Evolutionary conservation across 352 stramenopile genomes (phyloP).

Genomic region (Phytophthora quininea): DNA sequence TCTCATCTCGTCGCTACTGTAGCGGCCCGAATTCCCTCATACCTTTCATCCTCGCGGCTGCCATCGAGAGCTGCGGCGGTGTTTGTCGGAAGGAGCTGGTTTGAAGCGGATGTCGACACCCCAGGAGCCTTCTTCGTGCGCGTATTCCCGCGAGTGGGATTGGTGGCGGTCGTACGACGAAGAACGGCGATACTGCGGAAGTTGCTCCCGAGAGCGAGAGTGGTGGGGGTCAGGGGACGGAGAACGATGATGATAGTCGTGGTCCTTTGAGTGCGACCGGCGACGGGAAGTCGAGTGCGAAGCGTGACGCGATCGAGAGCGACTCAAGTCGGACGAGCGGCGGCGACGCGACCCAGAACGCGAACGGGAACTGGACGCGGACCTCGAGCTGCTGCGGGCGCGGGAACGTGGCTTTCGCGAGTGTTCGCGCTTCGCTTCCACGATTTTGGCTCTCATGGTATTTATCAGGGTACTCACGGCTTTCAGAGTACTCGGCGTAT

Average conservation of each 20-base stretch:
- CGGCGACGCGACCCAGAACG: conserved; percentile 28
- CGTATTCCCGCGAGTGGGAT: conserved; percentile 29
- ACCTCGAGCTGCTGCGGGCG: conserved; percentile 46
- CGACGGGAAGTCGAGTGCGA: conserved; percentile 25
- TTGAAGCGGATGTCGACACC: conserved; percentile 22
- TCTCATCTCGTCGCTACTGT: background rate
- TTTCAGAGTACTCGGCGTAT: conserved; percentile 9
- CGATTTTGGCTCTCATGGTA: conserved; percentile 18
- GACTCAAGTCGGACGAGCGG: conserved; percentile 30
- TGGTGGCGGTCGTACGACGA: conserved; percentile 25
- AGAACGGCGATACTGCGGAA: conserved; percentile 26
- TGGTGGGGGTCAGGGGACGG: conserved; percentile 24
- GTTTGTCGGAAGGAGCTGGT: conserved; percentile 22
- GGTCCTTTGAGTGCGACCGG: conserved; percentile 31
- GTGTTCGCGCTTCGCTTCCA: conserved; percentile 24
- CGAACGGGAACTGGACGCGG: conserved; percentile 44
- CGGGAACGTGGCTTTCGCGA: conserved; percentile 33
- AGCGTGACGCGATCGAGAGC: conserved; percentile 24
- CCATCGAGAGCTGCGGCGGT: conserved; percentile 37
- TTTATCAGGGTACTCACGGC: conserved; percentile 2
- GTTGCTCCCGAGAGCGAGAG: conserved; percentile 23
- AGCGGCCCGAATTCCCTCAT: background rate
- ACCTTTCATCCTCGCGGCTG: conserved; percentile 30
- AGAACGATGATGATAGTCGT: conserved; percentile 23
- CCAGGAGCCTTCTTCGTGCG: conserved; percentile 20